phyloP scores from a whole-genome alignment of 2,329 filamentous ascomycete species.

The Sclerotinia subarctica region DNA sequence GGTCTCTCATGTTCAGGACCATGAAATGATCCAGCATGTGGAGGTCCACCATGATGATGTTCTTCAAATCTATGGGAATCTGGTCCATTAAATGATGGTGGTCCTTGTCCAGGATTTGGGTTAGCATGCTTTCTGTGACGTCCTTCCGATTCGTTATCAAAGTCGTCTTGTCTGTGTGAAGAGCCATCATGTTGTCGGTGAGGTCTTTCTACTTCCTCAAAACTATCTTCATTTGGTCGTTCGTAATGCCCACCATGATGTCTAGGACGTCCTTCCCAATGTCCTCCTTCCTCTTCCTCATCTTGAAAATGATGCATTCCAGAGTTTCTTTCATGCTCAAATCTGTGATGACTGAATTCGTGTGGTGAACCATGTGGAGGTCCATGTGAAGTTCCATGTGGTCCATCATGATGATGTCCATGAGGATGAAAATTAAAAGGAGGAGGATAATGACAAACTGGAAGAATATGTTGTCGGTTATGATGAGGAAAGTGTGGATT shows the following conservation, averaged over 20 bases:
- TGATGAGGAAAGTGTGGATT: slow-evolving; percentile 32
- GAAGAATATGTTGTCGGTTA: slow-evolving; percentile 28
- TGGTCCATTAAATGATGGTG: neutral
- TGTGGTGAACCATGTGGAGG: slow-evolving; percentile 12
- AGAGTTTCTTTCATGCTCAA: slow-evolving; percentile 9
- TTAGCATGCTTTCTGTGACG: neutral
- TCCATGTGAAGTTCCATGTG: slow-evolving; percentile 17
- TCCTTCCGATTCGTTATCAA: neutral
- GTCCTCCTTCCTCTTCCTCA: neutral
- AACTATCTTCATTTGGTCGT: neutral
- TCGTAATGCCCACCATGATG: slow-evolving; percentile 4
- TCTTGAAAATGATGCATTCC: neutral
- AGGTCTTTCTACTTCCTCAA: neutral
- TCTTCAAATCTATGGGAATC: neutral
- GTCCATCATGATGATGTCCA: slow-evolving; percentile 9
- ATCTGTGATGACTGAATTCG: slow-evolving; percentile 15
- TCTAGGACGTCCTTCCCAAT: slow-evolving; percentile 1
- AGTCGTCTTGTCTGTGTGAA: neutral
- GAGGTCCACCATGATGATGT: neutral
- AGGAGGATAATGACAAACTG: slow-evolving; percentile 33
- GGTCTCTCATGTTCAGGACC: slow-evolving; percentile 3
- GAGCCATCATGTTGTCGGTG: neutral
- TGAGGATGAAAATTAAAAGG: slow-evolving; percentile 24
- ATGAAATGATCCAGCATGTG: neutral
- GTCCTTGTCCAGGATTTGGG: neutral